phyloP scores from a whole-genome alignment of 352 stramenopile species.

The Aphanomyces astaci region DNA sequence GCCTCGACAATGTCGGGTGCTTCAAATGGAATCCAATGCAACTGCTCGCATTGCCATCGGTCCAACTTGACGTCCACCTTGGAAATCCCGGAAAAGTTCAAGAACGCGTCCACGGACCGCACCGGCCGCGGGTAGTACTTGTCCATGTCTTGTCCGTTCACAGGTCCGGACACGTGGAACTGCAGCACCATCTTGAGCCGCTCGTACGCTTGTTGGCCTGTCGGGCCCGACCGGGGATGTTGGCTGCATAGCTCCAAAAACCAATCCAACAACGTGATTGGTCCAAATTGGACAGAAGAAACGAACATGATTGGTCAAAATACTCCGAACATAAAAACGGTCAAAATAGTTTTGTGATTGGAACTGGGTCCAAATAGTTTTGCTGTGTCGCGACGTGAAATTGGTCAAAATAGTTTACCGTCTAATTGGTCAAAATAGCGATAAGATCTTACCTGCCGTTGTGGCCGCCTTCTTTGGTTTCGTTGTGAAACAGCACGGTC shows the following conservation, averaged over 20 bases:
- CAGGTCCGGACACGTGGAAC: conserved; percentile 43
- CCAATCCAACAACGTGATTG: too few relatives aligned
- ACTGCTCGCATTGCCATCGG: conserved; percentile 48
- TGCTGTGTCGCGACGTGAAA: too few relatives aligned
- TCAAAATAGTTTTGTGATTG: too few relatives aligned
- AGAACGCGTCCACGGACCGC: conserved; percentile 5
- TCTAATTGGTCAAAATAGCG: too few relatives aligned
- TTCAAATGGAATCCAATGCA: conserved; percentile 64
- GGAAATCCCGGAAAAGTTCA: conserved; percentile 19
- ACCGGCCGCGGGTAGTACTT: conserved; percentile 40
- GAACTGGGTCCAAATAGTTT: too few relatives aligned
- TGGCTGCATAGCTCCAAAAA: too few relatives aligned
- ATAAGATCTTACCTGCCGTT: too few relatives aligned
- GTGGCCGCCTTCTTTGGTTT: conserved; percentile 39
- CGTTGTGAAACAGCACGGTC: conserved; percentile 71
- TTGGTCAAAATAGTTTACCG: too few relatives aligned
- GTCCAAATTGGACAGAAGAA: too few relatives aligned
- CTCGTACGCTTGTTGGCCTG: conserved; percentile 49
- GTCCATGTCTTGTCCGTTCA: conserved; percentile 53
- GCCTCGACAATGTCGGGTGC: conserved; percentile 42
- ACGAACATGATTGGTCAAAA: too few relatives aligned
- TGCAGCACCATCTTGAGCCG: conserved; percentile 49
- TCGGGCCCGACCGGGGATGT: too few relatives aligned
- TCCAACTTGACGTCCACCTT: background rate
- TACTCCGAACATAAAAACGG: too few relatives aligned